Evolutionary conservation across 257 asterid genomes (phyloP).

Genomic region (Coffea canephora): DNA sequence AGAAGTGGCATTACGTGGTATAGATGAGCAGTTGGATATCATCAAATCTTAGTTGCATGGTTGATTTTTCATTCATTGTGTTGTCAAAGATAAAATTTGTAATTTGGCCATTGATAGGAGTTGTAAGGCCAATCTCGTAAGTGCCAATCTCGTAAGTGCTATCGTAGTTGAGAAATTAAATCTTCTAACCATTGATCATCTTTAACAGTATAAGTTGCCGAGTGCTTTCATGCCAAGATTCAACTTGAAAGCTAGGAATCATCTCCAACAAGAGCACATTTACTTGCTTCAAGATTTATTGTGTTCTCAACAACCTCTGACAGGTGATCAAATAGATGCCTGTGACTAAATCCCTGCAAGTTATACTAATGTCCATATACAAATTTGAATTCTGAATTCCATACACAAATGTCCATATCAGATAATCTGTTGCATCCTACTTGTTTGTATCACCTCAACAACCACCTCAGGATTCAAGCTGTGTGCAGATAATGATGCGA

Average conservation of each 20-base stretch:
- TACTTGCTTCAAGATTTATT: slow-evolving; percentile 37
- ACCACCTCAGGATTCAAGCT: slow-evolving; percentile 44
- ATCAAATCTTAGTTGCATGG: no score
- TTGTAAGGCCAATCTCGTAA: no score
- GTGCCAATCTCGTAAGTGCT: no score
- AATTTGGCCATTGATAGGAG: no score
- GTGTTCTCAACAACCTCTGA: slow-evolving; percentile 43
- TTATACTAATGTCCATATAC: slow-evolving; percentile 20
- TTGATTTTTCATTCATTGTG: no score
- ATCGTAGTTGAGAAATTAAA: no score
- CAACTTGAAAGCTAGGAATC: slow-evolving; percentile 31
- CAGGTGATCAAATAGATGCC: slow-evolving; percentile 41
- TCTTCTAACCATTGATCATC: no score
- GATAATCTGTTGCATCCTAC: slow-evolving; percentile 46
- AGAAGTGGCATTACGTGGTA: no score
- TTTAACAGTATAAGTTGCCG: no score
- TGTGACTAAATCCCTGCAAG: slow-evolving; percentile 41
- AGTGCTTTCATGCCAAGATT: slow-evolving; percentile 45
- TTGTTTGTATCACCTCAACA: slow-evolving; percentile 42
- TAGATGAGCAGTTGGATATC: no score
- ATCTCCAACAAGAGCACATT: slow-evolving; percentile 32
- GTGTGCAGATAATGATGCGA: slow-evolving; percentile 39
- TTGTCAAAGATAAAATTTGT: no score
- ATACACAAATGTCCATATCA: slow-evolving; percentile 47
- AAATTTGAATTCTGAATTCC: slow-evolving; percentile 42